These are phyloP conservation scores for Carex parvula DNA, from an alignment of 176 grass and related monocot genomes.

Conservation along the genomic window DNA sequence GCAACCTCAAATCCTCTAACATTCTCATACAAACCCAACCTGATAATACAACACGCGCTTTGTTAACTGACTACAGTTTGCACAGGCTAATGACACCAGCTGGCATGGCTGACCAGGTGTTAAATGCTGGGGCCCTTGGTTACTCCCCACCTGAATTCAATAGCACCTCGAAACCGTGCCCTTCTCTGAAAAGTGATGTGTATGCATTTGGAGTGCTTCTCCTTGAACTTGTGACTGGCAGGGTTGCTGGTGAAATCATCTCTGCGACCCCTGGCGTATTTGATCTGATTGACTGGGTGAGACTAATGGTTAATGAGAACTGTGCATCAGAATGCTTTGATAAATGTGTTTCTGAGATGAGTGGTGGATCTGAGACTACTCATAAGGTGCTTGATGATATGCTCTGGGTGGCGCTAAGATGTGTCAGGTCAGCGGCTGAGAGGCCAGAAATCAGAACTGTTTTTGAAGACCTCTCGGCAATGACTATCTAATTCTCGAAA, in stretches of 20 bases:
- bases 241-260: slow-evolving; percentile 66
- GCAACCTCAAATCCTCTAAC: slow-evolving; percentile 82
- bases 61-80: slow-evolving; percentile 71
- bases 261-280: slow-evolving; percentile 60
- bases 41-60: slow-evolving; percentile 26
- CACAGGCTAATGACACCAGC: slow-evolving; percentile 64
- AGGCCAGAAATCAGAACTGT: slow-evolving; percentile 74
- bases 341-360: slow-evolving; percentile 28
- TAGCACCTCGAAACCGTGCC: slow-evolving; percentile 77
- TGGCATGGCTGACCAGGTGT: slow-evolving; percentile 68
- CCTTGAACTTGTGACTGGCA: slow-evolving; percentile 78
- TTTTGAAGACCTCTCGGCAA: slow-evolving; percentile 67
- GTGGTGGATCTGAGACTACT: slow-evolving; percentile 19
- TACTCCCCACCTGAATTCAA: slow-evolving; percentile 86
- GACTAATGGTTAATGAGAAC: slow-evolving; percentile 55
- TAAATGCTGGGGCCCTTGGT: slow-evolving; percentile 67
- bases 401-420: slow-evolving; percentile 61
- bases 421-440: slow-evolving; percentile 64
- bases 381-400: slow-evolving; percentile 50
- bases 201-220: slow-evolving; percentile 86
- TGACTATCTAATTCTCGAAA: slow-evolving; percentile 28
- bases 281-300: slow-evolving; percentile 91
- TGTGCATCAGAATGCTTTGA: slow-evolving; percentile 69
- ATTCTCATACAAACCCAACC: slow-evolving; percentile 48
- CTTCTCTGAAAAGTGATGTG: slow-evolving; percentile 82